Evolutionary conservation across 2,329 filamentous ascomycete species (phyloP).

Genomic region (Diaporthe sp.): DNA sequence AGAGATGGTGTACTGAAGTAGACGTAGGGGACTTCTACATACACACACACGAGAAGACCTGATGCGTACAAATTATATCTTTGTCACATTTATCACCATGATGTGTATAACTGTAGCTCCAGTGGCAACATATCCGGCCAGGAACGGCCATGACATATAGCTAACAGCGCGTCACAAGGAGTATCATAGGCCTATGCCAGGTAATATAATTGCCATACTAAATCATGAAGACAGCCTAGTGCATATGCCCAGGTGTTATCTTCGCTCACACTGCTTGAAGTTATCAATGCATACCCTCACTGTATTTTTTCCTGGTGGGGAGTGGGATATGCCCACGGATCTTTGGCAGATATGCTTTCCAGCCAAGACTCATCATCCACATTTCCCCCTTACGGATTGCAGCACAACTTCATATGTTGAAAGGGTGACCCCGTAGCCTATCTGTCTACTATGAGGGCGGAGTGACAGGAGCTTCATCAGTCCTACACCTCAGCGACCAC

Average conservation of each 20-base stretch:
- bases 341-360: not conserved
- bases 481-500: not conserved
- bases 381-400: not conserved
- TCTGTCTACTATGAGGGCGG: not conserved
- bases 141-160: not conserved
- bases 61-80: not conserved
- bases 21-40: not conserved
- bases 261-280: not conserved
- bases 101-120: not conserved
- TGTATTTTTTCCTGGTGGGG: not conserved
- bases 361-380: not conserved
- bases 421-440: not conserved
- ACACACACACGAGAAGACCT: no score
- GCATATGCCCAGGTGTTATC: no score
- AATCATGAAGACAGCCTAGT: not conserved
- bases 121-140: not conserved
- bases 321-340: not conserved
- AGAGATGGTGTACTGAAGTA: not conserved
- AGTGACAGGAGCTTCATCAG: not conserved
- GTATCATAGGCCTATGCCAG: not conserved
- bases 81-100: not conserved
- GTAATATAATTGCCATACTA: not conserved
- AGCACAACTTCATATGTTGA: not conserved
- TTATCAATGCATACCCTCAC: no score
- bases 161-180: not conserved